Base-by-base conservation (phyloP, 257 asterid species). In the Haberlea rhodopensis region DNA sequence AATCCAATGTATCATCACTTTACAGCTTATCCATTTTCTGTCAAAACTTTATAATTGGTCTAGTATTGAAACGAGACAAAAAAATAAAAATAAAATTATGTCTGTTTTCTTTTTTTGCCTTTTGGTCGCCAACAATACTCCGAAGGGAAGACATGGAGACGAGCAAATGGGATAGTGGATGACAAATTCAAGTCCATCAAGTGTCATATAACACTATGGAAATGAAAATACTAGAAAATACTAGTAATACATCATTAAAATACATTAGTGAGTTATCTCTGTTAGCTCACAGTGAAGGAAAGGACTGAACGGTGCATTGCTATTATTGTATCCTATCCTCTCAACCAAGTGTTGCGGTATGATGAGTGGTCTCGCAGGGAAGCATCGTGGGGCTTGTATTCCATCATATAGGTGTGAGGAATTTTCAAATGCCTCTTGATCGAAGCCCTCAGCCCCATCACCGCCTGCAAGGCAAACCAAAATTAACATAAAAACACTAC, bases 381-480 rank as follows among this genome's bases (percentile, higher is more conserved):
- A 46, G 99, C 96, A 67, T 94, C 97, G 29, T 94, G 99, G 28
- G 99, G 85, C 75, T 87, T 90, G 85, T 94, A 94, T 53, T 94
- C 97, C 97, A 90, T 89, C 28, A 90, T 91, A 60, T 94, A 94
- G 84, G 87, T 73, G 46, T 71, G 80, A 10, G 99, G 99, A 63
- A 94, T 95, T 84, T 86, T 90, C 76, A 94, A 73, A 67, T 90
- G 96, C 24, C 90, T 80, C 79, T 90, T 94, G 69, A 94, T 94
- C 5, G 96, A 84, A 72, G 85, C 99, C 79, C 92, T 90, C 72
- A 94, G 78, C 1, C 83, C 88, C 97, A 90, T 90, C 78, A 94
- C 97, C 60, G 97, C 97, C 99, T 89, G 73, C 26, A 7, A 57
- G 1, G 49, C 49, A 56, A 19, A 46, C 11, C 46, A 64, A 60